Evolutionary conservation across 306 rosid species (phyloP).

Genomic region (Trichosanthes cucumerina): DNA sequence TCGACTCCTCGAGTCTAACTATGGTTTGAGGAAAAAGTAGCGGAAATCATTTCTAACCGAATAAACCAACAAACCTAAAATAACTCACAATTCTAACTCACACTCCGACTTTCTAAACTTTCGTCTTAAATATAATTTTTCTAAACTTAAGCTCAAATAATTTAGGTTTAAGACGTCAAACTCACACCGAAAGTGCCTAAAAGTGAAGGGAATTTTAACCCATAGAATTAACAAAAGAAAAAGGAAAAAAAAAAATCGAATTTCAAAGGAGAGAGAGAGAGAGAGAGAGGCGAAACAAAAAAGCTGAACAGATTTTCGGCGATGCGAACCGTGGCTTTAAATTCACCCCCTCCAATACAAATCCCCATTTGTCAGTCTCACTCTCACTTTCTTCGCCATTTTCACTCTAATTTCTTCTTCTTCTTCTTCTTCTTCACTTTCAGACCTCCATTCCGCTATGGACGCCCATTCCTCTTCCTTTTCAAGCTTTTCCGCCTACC

Average conservation of each 20-base stretch:
- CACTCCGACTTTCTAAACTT: neutral
- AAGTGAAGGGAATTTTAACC: neutral
- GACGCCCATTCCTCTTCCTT: conserved; percentile 48
- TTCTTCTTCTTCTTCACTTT: neutral
- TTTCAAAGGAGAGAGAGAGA: neutral
- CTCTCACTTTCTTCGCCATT: neutral
- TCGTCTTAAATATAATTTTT: too few relatives aligned
- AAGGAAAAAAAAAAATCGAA: neutral
- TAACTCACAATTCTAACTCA: too few relatives aligned
- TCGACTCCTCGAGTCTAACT: too few relatives aligned
- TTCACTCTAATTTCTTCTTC: neutral
- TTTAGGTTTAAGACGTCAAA: neutral
- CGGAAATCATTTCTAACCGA: too few relatives aligned
- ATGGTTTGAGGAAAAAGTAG: too few relatives aligned
- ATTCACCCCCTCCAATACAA: conserved; percentile 3
- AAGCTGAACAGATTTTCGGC: conserved; percentile 4
- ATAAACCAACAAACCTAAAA: too few relatives aligned
- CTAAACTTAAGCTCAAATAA: too few relatives aligned
- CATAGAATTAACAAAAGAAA: neutral
- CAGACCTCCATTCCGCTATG: conserved; percentile 18
- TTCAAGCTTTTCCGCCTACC: conserved; percentile 48
- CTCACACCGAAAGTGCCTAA: neutral
- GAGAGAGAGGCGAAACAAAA: neutral
- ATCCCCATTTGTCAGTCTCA: conserved; percentile 6
- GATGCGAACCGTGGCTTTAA: conserved; percentile 4